Evolutionary conservation across 345 rosid species (phyloP).

Genomic region (Euphorbia peplus): DNA sequence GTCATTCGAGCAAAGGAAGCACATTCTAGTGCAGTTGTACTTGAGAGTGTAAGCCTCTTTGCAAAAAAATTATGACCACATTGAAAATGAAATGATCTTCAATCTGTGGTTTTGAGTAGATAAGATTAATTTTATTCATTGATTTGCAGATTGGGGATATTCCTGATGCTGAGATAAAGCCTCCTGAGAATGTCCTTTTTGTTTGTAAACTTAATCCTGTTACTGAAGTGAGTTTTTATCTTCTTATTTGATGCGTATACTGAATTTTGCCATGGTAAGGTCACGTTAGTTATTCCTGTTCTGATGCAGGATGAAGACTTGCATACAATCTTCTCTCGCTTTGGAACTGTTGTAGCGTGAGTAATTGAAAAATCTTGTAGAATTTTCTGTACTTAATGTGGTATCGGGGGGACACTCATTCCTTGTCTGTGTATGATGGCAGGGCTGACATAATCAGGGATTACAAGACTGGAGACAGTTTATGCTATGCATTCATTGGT

Average conservation of each 20-base stretch:
- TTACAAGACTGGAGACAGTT: slow-evolving; percentile 93
- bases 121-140: slow-evolving; percentile 6
- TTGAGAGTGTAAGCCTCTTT: slow-evolving; percentile 70
- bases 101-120: background rate
- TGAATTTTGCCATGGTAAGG: slow-evolving; percentile 8
- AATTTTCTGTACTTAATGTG: slow-evolving; percentile 5
- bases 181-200: slow-evolving; percentile 93
- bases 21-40: slow-evolving; percentile 92
- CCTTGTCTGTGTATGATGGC: slow-evolving; percentile 25
- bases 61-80: slow-evolving; percentile 9
- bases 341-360: slow-evolving; percentile 84
- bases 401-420: slow-evolving; percentile 4
- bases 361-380: slow-evolving; percentile 18
- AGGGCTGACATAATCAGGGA: slow-evolving; percentile 95
- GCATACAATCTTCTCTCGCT: slow-evolving; percentile 91
- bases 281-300: slow-evolving; percentile 13
- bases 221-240: slow-evolving; percentile 70
- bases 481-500: slow-evolving; percentile 96
- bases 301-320: slow-evolving; percentile 87
- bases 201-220: slow-evolving; percentile 98
- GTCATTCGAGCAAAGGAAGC: slow-evolving; percentile 75
- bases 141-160: slow-evolving; percentile 59
- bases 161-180: slow-evolving; percentile 80
- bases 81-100: slow-evolving; percentile 16
- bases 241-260: slow-evolving; percentile 1